Conservation (phyloP, 1,284 basidiomycete genomes). For the Ustilago shanxiensis region DNA sequence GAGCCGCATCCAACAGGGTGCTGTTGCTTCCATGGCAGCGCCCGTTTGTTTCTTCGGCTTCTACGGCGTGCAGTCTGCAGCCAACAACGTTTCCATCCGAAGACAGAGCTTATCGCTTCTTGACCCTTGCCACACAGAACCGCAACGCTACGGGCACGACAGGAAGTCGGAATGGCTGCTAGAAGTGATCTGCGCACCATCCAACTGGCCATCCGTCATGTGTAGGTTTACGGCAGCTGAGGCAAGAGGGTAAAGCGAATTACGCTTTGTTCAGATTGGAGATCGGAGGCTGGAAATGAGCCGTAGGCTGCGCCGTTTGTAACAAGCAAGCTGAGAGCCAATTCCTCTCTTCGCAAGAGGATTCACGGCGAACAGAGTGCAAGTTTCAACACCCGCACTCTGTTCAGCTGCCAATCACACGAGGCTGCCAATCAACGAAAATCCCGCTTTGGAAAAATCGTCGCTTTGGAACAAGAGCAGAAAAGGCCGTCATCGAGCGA, state of each 20-base stretch:
- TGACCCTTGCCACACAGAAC: neutral
- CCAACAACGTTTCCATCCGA: neutral
- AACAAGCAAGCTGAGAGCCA: constrained; percentile 8
- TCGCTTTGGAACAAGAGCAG: neutral
- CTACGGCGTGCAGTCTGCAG: constrained; percentile 4
- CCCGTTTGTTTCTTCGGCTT: constrained; percentile 5
- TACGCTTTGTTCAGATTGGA: constrained; percentile 5
- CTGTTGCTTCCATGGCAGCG: constrained; percentile 1
- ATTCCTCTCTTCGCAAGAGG: constrained; percentile 2
- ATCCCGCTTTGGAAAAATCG: neutral
- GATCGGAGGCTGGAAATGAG: constrained; percentile 9
- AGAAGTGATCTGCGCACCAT: no score
- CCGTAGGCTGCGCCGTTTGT: constrained; percentile 13
- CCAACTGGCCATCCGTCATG: neutral
- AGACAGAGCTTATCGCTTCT: constrained; percentile 1
- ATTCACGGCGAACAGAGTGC: constrained; percentile 9
- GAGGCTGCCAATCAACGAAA: neutral
- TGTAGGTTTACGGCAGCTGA: neutral
- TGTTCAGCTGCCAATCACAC: constrained; percentile 1
- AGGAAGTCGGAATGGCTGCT: neutral
- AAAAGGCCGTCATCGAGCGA: constrained; percentile 12
- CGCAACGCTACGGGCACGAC: neutral
- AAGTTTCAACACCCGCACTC: constrained; percentile 21
- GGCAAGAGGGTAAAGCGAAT: neutral
- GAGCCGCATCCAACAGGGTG: constrained; percentile 21